These are phyloP conservation scores for Aphanomyces astaci DNA, from an alignment of 352 stramenopile genomes.

Conservation along the genomic window DNA sequence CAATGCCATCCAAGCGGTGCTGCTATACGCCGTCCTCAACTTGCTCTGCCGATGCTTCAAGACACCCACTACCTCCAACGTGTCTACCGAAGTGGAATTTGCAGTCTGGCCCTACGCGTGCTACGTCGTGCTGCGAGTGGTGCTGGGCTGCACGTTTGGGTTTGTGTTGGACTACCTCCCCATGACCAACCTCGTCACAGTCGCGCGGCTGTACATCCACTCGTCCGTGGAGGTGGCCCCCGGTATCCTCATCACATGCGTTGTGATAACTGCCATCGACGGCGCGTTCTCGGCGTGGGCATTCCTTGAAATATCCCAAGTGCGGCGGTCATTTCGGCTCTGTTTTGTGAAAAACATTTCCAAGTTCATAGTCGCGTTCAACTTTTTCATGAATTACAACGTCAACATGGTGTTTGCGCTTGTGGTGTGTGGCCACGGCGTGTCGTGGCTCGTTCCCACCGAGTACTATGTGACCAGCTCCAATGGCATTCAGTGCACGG, in stretches of 20 bases:
- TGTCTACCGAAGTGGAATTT: constrained; percentile 1
- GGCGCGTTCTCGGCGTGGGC: constrained; percentile 25
- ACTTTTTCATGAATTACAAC: constrained; percentile 39
- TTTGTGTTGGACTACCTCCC: constrained; percentile 41
- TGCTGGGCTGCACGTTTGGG: constrained; percentile 27
- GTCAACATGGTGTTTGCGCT: constrained; percentile 29
- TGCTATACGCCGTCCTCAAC: constrained; percentile 29
- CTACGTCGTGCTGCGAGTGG: constrained; percentile 30
- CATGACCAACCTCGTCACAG: constrained; percentile 35
- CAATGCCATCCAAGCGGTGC: constrained; percentile 17
- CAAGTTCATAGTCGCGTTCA: constrained; percentile 36
- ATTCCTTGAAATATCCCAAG: constrained; percentile 27
- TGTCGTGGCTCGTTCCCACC: constrained; percentile 31
- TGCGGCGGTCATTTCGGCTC: constrained; percentile 29
- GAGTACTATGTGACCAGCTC: constrained; percentile 15
- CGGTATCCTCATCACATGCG: constrained; percentile 1
- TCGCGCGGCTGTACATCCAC: constrained; percentile 24
- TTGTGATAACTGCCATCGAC: constrained; percentile 15
- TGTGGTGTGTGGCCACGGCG: constrained; percentile 30
- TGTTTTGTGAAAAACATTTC: constrained; percentile 39
- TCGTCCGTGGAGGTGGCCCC: constrained; percentile 28
- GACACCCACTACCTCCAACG: constrained; percentile 14
- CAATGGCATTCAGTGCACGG: constrained; percentile 25
- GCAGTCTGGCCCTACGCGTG: constrained; percentile 20
- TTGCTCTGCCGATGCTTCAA: constrained; percentile 35